Conservation (phyloP, 2,329 filamentous ascomycete species). For the Epichloe baconii region DNA sequence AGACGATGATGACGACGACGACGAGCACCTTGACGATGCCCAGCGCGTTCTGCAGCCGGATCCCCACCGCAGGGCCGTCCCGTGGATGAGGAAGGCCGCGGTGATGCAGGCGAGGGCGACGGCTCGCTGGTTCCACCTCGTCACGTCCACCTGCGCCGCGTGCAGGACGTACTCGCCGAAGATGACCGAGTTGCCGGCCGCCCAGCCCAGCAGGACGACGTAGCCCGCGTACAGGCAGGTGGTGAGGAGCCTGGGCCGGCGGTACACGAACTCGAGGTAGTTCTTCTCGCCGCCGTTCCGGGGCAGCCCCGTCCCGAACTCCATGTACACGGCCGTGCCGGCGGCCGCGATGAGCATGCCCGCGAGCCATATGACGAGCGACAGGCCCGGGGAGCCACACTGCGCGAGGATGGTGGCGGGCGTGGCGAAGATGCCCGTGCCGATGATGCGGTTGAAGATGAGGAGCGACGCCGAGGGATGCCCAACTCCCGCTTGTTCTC, state of each 20-base stretch:
- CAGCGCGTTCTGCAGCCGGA: slow-evolving; percentile 53
- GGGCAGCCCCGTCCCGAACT: slow-evolving; percentile 52
- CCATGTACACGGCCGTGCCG: slow-evolving; percentile 51
- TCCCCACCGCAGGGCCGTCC: slow-evolving; percentile 48
- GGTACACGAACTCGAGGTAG: slow-evolving; percentile 53
- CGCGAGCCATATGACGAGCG: slow-evolving; percentile 49
- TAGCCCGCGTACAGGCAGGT: slow-evolving; percentile 50
- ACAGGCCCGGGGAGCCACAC: slow-evolving; percentile 48
- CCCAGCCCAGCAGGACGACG: slow-evolving; percentile 51
- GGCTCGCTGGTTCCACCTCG: slow-evolving; percentile 53
- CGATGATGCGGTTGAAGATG: slow-evolving; percentile 54
- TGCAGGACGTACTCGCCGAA: slow-evolving; percentile 60
- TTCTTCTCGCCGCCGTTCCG: slow-evolving; percentile 54
- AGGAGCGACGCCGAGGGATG: slow-evolving; percentile 41
- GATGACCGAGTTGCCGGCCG: slow-evolving; percentile 53
- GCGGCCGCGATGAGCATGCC: slow-evolving; percentile 49
- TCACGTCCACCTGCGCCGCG: slow-evolving; percentile 48
- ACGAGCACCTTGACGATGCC: slow-evolving; percentile 54
- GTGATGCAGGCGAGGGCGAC: slow-evolving; percentile 56
- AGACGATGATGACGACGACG: slow-evolving; percentile 50
- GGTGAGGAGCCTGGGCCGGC: slow-evolving; percentile 45
- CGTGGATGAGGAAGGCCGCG: slow-evolving; percentile 51
- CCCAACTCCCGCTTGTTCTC: slow-evolving; percentile 43
- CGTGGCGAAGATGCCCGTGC: slow-evolving; percentile 54
- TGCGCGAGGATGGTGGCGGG: slow-evolving; percentile 43